Evolutionary conservation across 768 basidiomycete species (phyloP).

Genomic region (Amanita brunnescens): DNA sequence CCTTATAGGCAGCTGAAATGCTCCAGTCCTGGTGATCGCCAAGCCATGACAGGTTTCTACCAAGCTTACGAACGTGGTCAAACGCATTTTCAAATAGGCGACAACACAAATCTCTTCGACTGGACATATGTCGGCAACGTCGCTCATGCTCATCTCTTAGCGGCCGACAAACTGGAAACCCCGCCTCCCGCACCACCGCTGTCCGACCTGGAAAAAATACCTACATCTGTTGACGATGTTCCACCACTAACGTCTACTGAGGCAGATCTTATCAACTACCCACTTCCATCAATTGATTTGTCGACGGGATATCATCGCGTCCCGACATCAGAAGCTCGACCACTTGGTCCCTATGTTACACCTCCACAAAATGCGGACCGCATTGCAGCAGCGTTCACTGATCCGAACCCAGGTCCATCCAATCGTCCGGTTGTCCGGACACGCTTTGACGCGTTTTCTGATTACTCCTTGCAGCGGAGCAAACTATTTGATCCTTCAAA

Average conservation of each 20-base stretch:
- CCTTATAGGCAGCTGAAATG: slow-evolving; percentile 2
- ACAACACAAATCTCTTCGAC: slow-evolving; percentile 90
- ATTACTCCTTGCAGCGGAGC: slow-evolving; percentile 42
- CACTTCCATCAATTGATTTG: slow-evolving; percentile 52
- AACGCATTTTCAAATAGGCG: slow-evolving; percentile 89
- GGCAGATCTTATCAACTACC: slow-evolving; percentile 32
- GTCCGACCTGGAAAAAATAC: slow-evolving; percentile 25
- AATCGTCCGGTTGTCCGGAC: slow-evolving; percentile 59
- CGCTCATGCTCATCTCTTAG: slow-evolving; percentile 88
- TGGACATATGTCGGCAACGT: slow-evolving; percentile 97
- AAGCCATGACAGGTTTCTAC: slow-evolving; percentile 72
- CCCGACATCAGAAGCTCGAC: slow-evolving; percentile 75
- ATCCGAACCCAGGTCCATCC: slow-evolving; percentile 29
- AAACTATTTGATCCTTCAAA: slow-evolving; percentile 34
- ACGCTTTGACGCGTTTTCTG: slow-evolving; percentile 75
- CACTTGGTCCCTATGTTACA: slow-evolving; percentile 72
- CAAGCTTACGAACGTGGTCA: slow-evolving; percentile 73
- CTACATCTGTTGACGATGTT: slow-evolving; percentile 28
- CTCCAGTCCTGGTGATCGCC: slow-evolving; percentile 81
- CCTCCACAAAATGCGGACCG: slow-evolving; percentile 49
- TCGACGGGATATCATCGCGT: slow-evolving; percentile 59
- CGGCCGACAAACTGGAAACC: slow-evolving; percentile 74
- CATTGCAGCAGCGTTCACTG: slow-evolving; percentile 48
- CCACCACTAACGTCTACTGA: slow-evolving; percentile 34
- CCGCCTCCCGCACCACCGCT: slow-evolving; percentile 37